phyloP scores from a whole-genome alignment of 495 filamentous ascomycete genomes.

The Aspergillus bertholletiae region DNA sequence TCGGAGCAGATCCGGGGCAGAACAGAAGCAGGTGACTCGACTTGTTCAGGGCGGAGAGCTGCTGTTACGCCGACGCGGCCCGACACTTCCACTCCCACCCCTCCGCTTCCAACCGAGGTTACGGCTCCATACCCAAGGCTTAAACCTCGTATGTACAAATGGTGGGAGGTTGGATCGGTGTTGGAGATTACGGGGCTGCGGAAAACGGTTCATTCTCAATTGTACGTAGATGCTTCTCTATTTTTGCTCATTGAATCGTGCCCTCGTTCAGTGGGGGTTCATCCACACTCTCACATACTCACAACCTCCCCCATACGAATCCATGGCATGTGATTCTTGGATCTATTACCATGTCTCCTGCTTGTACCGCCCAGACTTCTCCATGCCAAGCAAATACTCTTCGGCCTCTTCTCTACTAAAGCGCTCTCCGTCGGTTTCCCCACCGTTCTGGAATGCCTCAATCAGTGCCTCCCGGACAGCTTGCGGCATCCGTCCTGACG shows the following conservation, averaged over 20 bases:
- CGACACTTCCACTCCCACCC: conserved; percentile 21
- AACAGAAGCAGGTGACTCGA: not conserved
- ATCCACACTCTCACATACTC: not conserved
- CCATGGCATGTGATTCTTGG: not conserved
- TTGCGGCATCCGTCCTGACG: conserved; percentile 79
- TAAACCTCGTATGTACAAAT: not conserved
- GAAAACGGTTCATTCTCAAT: not conserved
- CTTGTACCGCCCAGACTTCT: conserved; percentile 66
- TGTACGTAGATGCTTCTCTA: not conserved
- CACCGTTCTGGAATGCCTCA: conserved; percentile 56
- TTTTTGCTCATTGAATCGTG: not conserved
- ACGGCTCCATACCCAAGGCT: not conserved
- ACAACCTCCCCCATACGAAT: too few species aligned
- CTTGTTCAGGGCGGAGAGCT: conserved; percentile 18
- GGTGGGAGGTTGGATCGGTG: not conserved
- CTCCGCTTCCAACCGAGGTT: conserved; percentile 38
- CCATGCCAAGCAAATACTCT: conserved; percentile 55
- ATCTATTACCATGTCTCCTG: conserved; percentile 70
- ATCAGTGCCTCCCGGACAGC: conserved; percentile 80
- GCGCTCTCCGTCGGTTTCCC: conserved; percentile 15
- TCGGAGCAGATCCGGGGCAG: conserved; percentile 4
- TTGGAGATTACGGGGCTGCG: too few species aligned
- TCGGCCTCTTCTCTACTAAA: conserved; percentile 51
- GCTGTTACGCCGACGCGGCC: conserved; percentile 33
- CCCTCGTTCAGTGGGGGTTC: not conserved